Evolutionary conservation across 805 yeast species (phyloP).

Genomic region (Wickerhamomyces bisporus): DNA sequence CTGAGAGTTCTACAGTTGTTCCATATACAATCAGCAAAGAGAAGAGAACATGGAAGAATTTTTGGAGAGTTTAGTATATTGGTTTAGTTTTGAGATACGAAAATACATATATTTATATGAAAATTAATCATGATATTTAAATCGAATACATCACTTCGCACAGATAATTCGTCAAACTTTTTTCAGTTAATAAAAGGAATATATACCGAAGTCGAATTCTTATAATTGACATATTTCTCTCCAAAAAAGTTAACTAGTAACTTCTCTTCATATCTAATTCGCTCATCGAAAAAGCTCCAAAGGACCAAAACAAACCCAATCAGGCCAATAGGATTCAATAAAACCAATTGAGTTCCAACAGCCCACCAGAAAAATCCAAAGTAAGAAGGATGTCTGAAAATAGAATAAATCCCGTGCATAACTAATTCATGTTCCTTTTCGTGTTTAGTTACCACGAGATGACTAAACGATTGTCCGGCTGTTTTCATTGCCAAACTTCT

Average conservation of each 20-base stretch:
- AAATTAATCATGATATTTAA: too few species aligned
- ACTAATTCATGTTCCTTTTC: constrained; percentile 58
- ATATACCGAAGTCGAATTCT: constrained; percentile 41
- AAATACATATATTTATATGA: not conserved
- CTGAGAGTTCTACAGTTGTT: too few species aligned
- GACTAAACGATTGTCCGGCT: constrained; percentile 84
- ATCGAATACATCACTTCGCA: too few species aligned
- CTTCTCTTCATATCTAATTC: constrained; percentile 71
- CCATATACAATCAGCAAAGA: not conserved
- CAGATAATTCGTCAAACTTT: too few species aligned
- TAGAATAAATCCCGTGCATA: constrained; percentile 64
- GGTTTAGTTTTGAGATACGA: not conserved
- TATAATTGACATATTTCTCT: constrained; percentile 52
- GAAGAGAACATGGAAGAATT: constrained; percentile 18
- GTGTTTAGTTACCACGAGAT: constrained; percentile 55
- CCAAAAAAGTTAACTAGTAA: constrained; percentile 68
- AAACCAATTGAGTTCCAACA: constrained; percentile 69
- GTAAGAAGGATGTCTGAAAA: constrained; percentile 84
- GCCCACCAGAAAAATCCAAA: constrained; percentile 94
- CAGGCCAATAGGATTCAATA: constrained; percentile 61
- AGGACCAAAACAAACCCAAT: constrained; percentile 51
- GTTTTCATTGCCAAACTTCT: constrained; percentile 82
- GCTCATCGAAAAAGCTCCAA: constrained; percentile 58
- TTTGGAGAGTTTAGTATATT: constrained; percentile 9
- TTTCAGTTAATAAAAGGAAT: constrained; percentile 54